phyloP scores from a whole-genome alignment of 2,329 filamentous ascomycete species.

The Bipolaris oryzae region DNA sequence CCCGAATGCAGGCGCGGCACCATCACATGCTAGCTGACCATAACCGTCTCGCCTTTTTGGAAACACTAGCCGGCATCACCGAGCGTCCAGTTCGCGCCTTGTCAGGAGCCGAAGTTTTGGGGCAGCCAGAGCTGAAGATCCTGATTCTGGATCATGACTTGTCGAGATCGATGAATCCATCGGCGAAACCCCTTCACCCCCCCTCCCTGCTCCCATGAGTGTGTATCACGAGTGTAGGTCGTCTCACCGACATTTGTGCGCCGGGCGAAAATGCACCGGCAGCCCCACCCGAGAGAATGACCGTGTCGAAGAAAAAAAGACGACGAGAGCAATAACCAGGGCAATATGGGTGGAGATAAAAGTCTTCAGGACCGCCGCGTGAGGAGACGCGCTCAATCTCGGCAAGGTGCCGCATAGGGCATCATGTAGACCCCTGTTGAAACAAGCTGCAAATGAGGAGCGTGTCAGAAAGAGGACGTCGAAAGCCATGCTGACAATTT shows the following conservation, averaged over 20 bases:
- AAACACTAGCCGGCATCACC: constrained; percentile 18
- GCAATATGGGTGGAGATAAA: constrained; percentile 35
- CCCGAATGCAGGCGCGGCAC: constrained; percentile 17
- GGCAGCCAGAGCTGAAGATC: constrained; percentile 11
- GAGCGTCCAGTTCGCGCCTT: constrained; percentile 17
- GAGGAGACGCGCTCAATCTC: constrained; percentile 25
- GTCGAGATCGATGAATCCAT: constrained; percentile 2
- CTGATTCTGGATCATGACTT: neutral
- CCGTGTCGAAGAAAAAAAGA: constrained; percentile 7
- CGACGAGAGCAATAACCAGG: constrained; percentile 22
- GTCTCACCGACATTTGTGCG: constrained; percentile 44
- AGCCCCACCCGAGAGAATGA: constrained; percentile 24
- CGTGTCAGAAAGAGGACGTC: constrained; percentile 26
- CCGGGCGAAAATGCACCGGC: constrained; percentile 19
- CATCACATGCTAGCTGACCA: constrained; percentile 20
- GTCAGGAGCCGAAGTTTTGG: constrained; percentile 12
- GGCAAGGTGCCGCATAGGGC: constrained; percentile 28
- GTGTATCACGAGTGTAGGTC: constrained; percentile 4
- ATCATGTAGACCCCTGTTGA: constrained; percentile 26
- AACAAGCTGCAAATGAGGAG: constrained; percentile 33
- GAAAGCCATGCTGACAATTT: constrained; percentile 21
- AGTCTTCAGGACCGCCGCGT: constrained; percentile 11
- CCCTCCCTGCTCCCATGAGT: constrained; percentile 7
- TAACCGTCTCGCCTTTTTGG: constrained; percentile 23
- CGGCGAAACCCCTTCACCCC: constrained; percentile 1